Percentiles rank a stretch among this genome's conserved stretches.
Conservation (phyloP, 2,329 filamentous ascomycete species). For the Rutstroemia sp. region DNA sequence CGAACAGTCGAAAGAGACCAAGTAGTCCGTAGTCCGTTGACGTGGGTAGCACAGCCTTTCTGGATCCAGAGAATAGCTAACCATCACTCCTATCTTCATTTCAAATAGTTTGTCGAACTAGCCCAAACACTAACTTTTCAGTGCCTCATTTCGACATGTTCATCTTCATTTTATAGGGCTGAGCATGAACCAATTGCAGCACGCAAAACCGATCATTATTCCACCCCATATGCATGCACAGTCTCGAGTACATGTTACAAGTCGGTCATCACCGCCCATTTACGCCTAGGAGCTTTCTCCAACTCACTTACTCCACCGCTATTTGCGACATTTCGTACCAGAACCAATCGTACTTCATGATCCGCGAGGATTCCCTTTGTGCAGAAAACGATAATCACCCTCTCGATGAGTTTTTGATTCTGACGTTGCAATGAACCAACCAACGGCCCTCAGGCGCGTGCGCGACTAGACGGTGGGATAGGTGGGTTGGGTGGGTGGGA, state of each 20-base stretch:
- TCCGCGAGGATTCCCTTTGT: not conserved
- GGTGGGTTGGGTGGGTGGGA: conserved; percentile 1
- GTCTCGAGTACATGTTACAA: not conserved
- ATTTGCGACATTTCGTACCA: conserved; percentile 1
- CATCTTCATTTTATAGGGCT: not conserved
- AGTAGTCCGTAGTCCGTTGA: no score
- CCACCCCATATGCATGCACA: not conserved
- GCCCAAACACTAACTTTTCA: no score
- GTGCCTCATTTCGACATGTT: no score
- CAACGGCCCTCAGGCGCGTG: no score
- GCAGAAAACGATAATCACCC: not conserved
- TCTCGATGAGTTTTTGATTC: not conserved
- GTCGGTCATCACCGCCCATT: conserved; percentile 8
- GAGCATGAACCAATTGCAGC: not conserved
- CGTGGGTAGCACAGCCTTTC: no score
- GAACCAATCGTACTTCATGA: conserved; percentile 2
- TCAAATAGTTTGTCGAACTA: no score
- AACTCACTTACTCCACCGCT: not conserved
- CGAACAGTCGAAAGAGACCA: no score
- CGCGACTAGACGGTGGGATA: no score
- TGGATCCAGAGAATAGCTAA: no score
- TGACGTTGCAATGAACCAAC: no score
- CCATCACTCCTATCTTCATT: no score
- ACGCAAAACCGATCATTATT: not conserved
- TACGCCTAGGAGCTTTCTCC: not conserved